Evolutionary conservation across 306 rosid species (phyloP), one percentile per base, ranked within the genome.

Genomic region (Prunus padus): DNA sequence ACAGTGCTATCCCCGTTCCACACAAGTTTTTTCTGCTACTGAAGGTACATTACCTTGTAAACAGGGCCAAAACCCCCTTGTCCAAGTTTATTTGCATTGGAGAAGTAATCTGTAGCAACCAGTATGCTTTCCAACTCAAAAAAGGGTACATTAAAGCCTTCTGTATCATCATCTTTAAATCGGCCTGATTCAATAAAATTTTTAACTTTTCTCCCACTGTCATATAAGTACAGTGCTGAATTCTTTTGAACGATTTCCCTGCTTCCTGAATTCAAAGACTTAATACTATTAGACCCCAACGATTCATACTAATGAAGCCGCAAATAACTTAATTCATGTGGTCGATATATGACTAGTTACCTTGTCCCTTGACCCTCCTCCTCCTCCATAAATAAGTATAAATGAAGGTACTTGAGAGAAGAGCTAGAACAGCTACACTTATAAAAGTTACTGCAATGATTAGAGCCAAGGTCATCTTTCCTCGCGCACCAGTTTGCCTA

Each of bases 1-100:
- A n/a, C n/a, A n/a, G n/a, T n/a, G n/a, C n/a, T n/a, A n/a, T n/a
- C n/a, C n/a, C n/a, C n/a, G n/a, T n/a, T n/a, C n/a, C n/a, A n/a
- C n/a, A n/a, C n/a, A n/a, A n/a, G n/a, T n/a, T n/a, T n/a, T n/a
- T n/a, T n/a, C n/a, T n/a, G n/a, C n/a, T 47, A 66, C 52, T 13
- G 44, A 62, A 44, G 44, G 28, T 7, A 54, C 14, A 23, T 3
- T 83, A 91, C 93, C 89, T 84, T 91, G 82, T 91, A 88, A 19
- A 90, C 96, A 63, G 90, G 89, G 75, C 92, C 96, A 88, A 90
- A 85, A 11, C 96, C 90, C 1, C 89, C 93, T 85, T 88, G 93
- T 81, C 96, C 93, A 67, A 90, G 93, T 90, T 90, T 90, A 75
- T 88, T 90, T 23, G 81, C 66, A 71, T 55, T 86, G 45, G 92